These are phyloP conservation scores for Rhizopogon vesiculosus DNA, from an alignment of 768 basidiomycete genomes.

Conservation along the genomic window DNA sequence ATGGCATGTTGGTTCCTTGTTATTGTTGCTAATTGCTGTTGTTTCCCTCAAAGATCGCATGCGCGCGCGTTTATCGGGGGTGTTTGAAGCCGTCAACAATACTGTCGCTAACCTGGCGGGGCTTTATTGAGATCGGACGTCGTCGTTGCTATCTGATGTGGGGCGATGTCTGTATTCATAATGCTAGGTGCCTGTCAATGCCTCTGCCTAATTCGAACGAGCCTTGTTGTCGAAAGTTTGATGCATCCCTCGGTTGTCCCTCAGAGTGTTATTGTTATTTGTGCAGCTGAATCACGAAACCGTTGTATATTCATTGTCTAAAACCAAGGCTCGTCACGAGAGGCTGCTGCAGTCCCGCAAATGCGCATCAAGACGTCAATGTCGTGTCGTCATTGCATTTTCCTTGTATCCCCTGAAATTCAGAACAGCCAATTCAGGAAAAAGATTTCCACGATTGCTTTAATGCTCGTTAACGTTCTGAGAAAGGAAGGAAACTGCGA, in stretches of 20 bases:
- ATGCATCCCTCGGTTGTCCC: too few species aligned
- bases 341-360: too few species aligned
- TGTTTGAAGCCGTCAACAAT: conserved; percentile 21
- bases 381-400: too few species aligned
- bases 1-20: conserved; percentile 3
- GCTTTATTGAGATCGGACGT: not conserved
- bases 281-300: too few species aligned
- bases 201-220: not conserved
- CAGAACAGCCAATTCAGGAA: too few species aligned
- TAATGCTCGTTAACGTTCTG: not conserved
- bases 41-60: conserved; percentile 16
- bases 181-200: not conserved
- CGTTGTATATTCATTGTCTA: too few species aligned
- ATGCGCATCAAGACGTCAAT: too few species aligned
- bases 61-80: conserved; percentile 16
- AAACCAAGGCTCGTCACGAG: too few species aligned
- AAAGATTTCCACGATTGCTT: too few species aligned
- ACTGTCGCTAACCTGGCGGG: conserved; percentile 16
- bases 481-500: not conserved
- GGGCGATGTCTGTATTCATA: not conserved
- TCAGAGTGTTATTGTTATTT: too few species aligned
- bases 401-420: too few species aligned
- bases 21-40: conserved; percentile 11
- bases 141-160: not conserved
- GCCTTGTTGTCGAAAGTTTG: not conserved